Base-by-base conservation (phyloP, 768 basidiomycete species). In the Pleurotus eryngii region DNA sequence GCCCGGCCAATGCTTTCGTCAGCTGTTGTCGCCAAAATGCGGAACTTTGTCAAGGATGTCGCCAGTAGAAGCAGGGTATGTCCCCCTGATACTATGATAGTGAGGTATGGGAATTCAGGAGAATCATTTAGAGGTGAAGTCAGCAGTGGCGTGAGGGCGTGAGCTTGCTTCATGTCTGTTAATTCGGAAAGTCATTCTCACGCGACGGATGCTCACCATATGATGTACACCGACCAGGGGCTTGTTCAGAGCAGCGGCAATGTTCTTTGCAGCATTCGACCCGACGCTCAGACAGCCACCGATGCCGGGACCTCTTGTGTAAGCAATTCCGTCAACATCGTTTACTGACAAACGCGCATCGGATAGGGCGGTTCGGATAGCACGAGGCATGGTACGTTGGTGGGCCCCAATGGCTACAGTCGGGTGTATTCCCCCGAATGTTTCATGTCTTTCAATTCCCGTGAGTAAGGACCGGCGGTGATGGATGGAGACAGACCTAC, bases 211-310 rank as follows among this genome's bases (percentile, higher is more conserved):
- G 11, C 76, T 47, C 38, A 93, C 95, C 95, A 98, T 98, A 65
- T 98, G 95, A 71, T 98, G 92, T 5, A 97, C 91, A 3, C 94
- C 94, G 2, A 96, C 81, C 3, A 96, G 58, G 0, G 94, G 95
- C 64, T 93, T 90, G 42, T 80, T 77, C 11, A 84, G 74, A 0
- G 85, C 86, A 0, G 92, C 88, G 0, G 94, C 93, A 2, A 98
- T 74, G 0, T 86, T 83, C 67, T 91, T 92, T n/a, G 93, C 92
- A 5, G 92, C 86, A 59, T 90, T 90, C 8, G 84, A 83, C 45
- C 85, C 85, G 3, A 93, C 88, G 22, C 81, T 82, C 11, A 98
- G 78, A 68, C 92, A 95, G 1, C 90, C 90, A 3, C 80, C 80
- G 75, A 46, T 57, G 85, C 88, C 90, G 58, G 92, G 91, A 12